A percentile compares a stretch with the other conserved stretches of the same genome.
phyloP scores from a whole-genome alignment of 1,139 yeast genomes.

The Candida labiduridarum region DNA sequence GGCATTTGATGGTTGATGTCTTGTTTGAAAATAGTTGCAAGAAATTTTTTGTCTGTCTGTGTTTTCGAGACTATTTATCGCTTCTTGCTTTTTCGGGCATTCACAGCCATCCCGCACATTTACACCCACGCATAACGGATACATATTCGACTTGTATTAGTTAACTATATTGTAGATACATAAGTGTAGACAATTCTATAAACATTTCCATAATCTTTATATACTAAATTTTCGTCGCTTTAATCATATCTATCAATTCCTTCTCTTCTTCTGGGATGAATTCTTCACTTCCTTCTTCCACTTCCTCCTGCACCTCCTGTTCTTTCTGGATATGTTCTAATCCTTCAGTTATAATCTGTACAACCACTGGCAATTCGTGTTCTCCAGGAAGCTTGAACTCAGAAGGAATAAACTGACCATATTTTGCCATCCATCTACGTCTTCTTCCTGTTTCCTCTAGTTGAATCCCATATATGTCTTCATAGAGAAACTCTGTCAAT shows the following conservation, averaged over 20 bases:
- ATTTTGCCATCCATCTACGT: slow-evolving; percentile 38
- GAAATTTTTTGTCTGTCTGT: background rate
- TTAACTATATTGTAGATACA: background rate
- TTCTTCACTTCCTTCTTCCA: slow-evolving; percentile 21
- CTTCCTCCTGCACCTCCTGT: slow-evolving; percentile 12
- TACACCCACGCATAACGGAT: too few relatives aligned
- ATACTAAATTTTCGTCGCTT: slow-evolving; percentile 6
- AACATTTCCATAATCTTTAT: background rate
- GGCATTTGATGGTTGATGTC: slow-evolving; percentile 6
- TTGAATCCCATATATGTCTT: slow-evolving; percentile 36
- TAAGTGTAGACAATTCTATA: background rate
- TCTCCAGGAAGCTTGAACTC: slow-evolving; percentile 47
- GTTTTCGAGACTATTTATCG: background rate
- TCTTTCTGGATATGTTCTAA: slow-evolving; percentile 34
- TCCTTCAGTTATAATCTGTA: slow-evolving; percentile 49
- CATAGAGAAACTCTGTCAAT: slow-evolving; percentile 36
- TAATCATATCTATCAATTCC: slow-evolving; percentile 26
- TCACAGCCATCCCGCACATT: too few relatives aligned
- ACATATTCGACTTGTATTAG: background rate
- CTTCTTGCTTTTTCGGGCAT: background rate
- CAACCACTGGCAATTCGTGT: slow-evolving; percentile 37
- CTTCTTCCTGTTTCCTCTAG: slow-evolving; percentile 39
- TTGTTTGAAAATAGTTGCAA: background rate
- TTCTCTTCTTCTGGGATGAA: slow-evolving; percentile 23
- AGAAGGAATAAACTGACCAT: slow-evolving; percentile 47